A percentile compares a stretch with the other conserved stretches of the same genome.
These are phyloP conservation scores for Terfezia claveryi DNA, from an alignment of 495 filamentous ascomycete genomes.

Conservation along the genomic window DNA sequence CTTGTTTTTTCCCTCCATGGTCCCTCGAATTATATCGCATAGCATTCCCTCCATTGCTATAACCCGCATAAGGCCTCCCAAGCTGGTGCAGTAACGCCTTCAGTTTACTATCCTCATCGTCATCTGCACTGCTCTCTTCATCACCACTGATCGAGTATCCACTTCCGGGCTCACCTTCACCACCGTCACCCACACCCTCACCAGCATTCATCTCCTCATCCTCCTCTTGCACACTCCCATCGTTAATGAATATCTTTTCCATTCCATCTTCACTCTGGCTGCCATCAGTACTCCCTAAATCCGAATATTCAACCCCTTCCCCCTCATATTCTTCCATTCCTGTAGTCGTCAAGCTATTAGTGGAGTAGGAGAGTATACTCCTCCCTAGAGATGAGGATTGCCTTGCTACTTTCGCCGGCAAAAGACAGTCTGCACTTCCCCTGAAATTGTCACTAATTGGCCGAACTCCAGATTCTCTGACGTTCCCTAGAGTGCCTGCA, in stretches of 20 bases:
- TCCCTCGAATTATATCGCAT: no score
- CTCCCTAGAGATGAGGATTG: neutral
- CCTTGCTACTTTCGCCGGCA: neutral
- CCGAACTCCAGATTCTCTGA: neutral
- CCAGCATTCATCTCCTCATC: no score
- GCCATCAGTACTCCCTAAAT: neutral
- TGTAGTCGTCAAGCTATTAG: neutral
- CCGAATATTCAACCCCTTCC: neutral
- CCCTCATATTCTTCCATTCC: neutral
- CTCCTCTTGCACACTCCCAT: neutral
- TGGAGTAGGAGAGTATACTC: neutral
- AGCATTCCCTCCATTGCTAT: neutral
- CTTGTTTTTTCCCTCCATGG: no score
- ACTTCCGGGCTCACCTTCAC: neutral
- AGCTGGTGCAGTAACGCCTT: slow-evolving; percentile 6
- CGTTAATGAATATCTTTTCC: neutral
- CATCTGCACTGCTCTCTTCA: slow-evolving; percentile 22
- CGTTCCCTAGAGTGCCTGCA: neutral
- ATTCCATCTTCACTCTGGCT: neutral
- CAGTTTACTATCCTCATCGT: slow-evolving; percentile 30
- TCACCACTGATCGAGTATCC: slow-evolving; percentile 22
- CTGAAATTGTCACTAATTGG: neutral
- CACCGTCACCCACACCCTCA: neutral
- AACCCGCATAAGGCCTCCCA: neutral
- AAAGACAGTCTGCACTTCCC: neutral